Evolutionary conservation across 73 alveolate species (phyloP).

Genomic region (Paramecium sexaurelia): DNA sequence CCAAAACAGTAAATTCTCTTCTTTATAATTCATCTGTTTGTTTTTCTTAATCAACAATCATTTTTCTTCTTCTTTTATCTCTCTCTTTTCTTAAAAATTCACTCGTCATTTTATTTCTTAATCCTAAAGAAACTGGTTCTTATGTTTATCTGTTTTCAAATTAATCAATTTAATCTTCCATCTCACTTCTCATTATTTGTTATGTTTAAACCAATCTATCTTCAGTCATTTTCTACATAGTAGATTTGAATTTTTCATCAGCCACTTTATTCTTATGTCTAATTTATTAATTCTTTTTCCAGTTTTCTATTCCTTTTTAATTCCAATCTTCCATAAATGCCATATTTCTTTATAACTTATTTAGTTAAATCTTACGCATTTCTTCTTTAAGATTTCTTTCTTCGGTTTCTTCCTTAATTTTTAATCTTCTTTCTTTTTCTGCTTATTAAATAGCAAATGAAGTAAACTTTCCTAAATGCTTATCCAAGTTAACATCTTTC

Average conservation of each 20-base stretch:
- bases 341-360: conserved; percentile 94
- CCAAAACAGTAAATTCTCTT: conserved; percentile 89
- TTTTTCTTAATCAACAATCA: conserved; percentile 92
- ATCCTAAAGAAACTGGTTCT: conserved; percentile 83
- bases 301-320: conserved; percentile 95
- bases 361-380: conserved; percentile 86
- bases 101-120: conserved; percentile 86
- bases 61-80: conserved; percentile 94
- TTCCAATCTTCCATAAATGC: conserved; percentile 98
- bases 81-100: conserved; percentile 94
- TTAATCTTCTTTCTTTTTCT: conserved; percentile 75
- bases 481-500: conserved; percentile 89
- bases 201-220: conserved; percentile 79
- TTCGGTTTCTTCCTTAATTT: conserved; percentile 79
- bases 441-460: conserved; percentile 82
- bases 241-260: conserved; percentile 89
- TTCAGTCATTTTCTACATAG: conserved; percentile 83
- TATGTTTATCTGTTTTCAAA: conserved; percentile 80
- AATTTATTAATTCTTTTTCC: conserved; percentile 95
- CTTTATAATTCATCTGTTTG: conserved; percentile 91
- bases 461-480: conserved; percentile 85
- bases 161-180: conserved; percentile 81
- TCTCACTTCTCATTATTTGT: conserved; percentile 79
- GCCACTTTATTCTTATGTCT: conserved; percentile 92
- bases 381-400: conserved; percentile 85